Base-by-base conservation (phyloP, 129 eudicot genomes). In the Heracleum sosnowskyi region DNA sequence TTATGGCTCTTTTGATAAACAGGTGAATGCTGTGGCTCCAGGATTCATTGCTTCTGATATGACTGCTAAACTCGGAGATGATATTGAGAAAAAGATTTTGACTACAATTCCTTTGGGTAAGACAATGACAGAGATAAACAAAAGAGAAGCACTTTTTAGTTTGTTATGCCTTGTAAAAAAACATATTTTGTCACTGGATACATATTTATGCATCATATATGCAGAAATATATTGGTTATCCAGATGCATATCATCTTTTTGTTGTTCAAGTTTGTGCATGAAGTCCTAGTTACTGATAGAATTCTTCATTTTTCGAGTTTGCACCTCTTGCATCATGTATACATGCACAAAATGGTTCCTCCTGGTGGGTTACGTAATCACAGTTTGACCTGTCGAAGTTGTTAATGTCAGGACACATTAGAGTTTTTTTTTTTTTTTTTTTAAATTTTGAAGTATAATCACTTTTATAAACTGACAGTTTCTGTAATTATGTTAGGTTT, bases 11-110 rank as follows among this genome's bases (percentile, higher is more conserved):
- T 31, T 1, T 2, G 5, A 28, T 69, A 45, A 24, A n/a, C 85
- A 90, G 91, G 91, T 87, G 28, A 90, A 90, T 81, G 96, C 96
- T 63, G 81, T 90, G 81, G 98, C 98, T 78, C 98, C 98, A 31
- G 98, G 98, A 40, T 94, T 94, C 86, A 94, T 94, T 84, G 96
- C 90, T 79, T 94, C 98, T 74, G 98, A 94, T 78, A 91, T 94
- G 97, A 94, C 95, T 80, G 85, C 97, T 53, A 96, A 89, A 80
- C 99, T 92, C 42, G 91, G 96, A 15, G 90, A 49, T 36, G 97
- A 92, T 31, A 79, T 90, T 36, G 97, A 96, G 88, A 92, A 92
- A 79, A 90, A 89, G 84, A 85, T 92, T 49, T 78, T 88, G 87
- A 86, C 81, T 60, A 66, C 89, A 29, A 90, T 96, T 68, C 99